A percentile compares a stretch with the other conserved stretches of the same genome.
phyloP scores from a whole-genome alignment of 2,329 filamentous ascomycete species.

The Xylaria sp. region DNA sequence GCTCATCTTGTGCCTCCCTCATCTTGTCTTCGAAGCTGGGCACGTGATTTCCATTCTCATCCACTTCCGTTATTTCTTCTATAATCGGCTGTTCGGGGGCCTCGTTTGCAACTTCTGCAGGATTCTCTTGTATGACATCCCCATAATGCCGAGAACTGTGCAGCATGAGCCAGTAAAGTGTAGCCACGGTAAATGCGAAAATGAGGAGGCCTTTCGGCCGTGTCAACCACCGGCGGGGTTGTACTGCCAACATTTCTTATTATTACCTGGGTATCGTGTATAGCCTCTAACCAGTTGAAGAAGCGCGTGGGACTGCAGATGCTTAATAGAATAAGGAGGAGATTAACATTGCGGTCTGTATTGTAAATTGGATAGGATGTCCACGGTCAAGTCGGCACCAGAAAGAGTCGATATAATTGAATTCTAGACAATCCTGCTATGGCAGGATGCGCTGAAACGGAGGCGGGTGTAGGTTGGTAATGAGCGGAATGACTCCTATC shows the following conservation, averaged over 20 bases:
- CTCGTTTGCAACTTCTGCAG: conserved; percentile 1
- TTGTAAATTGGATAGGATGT: conserved; percentile 14
- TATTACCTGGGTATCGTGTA: conserved; percentile 12
- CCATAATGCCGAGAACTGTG: conserved; percentile 41
- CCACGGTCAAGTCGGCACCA: not conserved
- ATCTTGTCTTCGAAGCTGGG: conserved; percentile 39
- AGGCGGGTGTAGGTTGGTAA: conserved; percentile 21
- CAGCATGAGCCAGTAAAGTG: conserved; percentile 53
- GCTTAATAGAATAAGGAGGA: conserved; percentile 3
- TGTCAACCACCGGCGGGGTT: conserved; percentile 44
- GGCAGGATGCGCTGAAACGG: not conserved
- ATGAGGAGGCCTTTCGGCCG: conserved; percentile 51
- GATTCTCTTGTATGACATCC: not conserved
- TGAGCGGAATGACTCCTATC: conserved; percentile 46
- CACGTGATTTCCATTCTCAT: conserved; percentile 18
- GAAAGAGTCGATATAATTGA: not conserved
- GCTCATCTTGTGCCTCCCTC: conserved; percentile 41
- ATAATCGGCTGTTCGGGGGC: conserved; percentile 13
- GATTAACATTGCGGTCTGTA: conserved; percentile 14
- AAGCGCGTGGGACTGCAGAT: not conserved
- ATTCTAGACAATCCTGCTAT: not conserved
- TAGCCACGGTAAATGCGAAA: conserved; percentile 46
- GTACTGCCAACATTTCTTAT: conserved; percentile 41
- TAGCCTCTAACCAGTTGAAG: not conserved
- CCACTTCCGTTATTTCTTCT: not conserved